Conservation (phyloP, 306 rosid species). For the barrel medic (Medicago truncatula) region MtrunA17r5.0-ANR NC_053048.1:25236001-25236500, state of each 20-base stretch:
- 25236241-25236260: slow-evolving; percentile 25
- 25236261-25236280: slow-evolving; percentile 15
- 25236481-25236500: too few species aligned
- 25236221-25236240: background rate
- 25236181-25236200: slow-evolving; percentile 12
- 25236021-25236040: slow-evolving; percentile 14
- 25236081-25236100: slow-evolving; percentile 38
- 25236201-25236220: background rate
- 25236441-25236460: too few species aligned
- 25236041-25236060: slow-evolving; percentile 27
- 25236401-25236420: slow-evolving; percentile 47
- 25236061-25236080: slow-evolving; percentile 38
- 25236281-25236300: background rate
- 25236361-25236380: too few species aligned
- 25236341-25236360: background rate
- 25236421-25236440: too few species aligned
- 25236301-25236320: slow-evolving; percentile 16
- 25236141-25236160: slow-evolving; percentile 51
- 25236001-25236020: slow-evolving; percentile 1
- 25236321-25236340: background rate
- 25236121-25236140: slow-evolving; percentile 44
- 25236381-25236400: slow-evolving; percentile 34
- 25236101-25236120: slow-evolving; percentile 37
- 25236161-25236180: slow-evolving; percentile 11
- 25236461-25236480: too few species aligned